Evolutionary conservation across 805 yeast genomes (phyloP).

Genomic region (Phaffomyces opuntiae): DNA sequence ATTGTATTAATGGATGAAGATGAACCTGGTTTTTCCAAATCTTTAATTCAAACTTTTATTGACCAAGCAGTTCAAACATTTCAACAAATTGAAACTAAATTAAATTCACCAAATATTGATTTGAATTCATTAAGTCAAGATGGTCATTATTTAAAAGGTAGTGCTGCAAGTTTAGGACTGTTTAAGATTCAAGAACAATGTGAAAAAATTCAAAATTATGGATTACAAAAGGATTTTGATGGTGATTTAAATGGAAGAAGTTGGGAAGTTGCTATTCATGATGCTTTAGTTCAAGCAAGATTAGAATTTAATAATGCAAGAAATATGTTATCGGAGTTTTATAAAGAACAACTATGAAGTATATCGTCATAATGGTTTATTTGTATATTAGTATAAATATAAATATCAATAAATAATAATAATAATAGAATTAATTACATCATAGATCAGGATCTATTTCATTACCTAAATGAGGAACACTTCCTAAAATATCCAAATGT

Average conservation of each 20-base stretch:
- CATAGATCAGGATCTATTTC: conserved; percentile 34
- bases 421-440: background rate
- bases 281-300: conserved; percentile 47
- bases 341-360: conserved; percentile 28
- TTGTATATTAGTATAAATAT: no score
- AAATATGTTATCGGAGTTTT: conserved; percentile 44
- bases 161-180: conserved; percentile 90
- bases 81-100: conserved; percentile 49
- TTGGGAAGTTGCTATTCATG: conserved; percentile 35
- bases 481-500: conserved; percentile 41
- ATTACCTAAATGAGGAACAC: conserved; percentile 49
- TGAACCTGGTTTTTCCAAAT: conserved; percentile 80
- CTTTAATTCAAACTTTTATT: conserved; percentile 74
- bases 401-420: background rate
- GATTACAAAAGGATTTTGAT: conserved; percentile 35
- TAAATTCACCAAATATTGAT: conserved; percentile 28
- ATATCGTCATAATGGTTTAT: no score
- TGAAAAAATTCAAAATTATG: conserved; percentile 89
- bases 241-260: conserved; percentile 19
- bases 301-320: conserved; percentile 45
- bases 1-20: conserved; percentile 94
- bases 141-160: conserved; percentile 93
- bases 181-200: conserved; percentile 78
- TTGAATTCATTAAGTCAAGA: conserved; percentile 58
- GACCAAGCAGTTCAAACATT: conserved; percentile 86